A percentile compares a stretch with the other conserved stretches of the same genome.
These are phyloP conservation scores for Tuber borchii DNA, from an alignment of 495 filamentous ascomycete species.

Conservation along the genomic window DNA sequence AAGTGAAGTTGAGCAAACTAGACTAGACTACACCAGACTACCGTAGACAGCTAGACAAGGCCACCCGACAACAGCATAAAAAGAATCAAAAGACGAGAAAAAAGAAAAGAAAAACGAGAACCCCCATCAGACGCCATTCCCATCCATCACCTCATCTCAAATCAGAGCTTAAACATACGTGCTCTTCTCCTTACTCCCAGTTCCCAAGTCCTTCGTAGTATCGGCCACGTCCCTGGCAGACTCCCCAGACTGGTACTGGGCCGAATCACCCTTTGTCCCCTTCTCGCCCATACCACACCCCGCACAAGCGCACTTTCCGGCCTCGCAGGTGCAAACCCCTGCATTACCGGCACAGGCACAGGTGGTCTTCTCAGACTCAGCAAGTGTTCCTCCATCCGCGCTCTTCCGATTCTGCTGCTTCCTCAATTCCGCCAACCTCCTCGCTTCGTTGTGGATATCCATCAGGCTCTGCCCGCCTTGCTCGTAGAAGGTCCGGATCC, in stretches of 20 bases:
- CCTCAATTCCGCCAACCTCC: conserved; percentile 80
- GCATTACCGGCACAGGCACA: conserved; percentile 39
- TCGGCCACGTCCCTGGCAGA: conserved; percentile 19
- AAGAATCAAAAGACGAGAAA: conserved; percentile 8
- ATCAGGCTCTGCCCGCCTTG: conserved; percentile 74
- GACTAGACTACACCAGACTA: neutral
- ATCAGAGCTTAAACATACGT: conserved; percentile 9
- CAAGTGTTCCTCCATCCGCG: conserved; percentile 24
- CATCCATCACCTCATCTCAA: neutral
- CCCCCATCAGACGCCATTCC: neutral
- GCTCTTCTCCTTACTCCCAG: conserved; percentile 12
- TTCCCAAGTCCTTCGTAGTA: conserved; percentile 16
- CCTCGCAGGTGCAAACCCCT: conserved; percentile 38
- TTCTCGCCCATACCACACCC: conserved; percentile 40
- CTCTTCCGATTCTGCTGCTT: conserved; percentile 56
- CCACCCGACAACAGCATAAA: conserved; percentile 1
- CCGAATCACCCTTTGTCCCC: conserved; percentile 14
- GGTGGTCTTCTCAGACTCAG: conserved; percentile 40
- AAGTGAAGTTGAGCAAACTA: conserved; percentile 21
- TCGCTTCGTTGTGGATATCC: conserved; percentile 86
- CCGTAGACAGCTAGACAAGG: neutral
- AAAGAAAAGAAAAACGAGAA: neutral
- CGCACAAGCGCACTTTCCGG: conserved; percentile 43
- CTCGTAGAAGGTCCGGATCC: conserved; percentile 77
- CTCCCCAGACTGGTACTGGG: conserved; percentile 24